These are phyloP conservation scores for Phytophthora agathidicida DNA, from an alignment of 352 stramenopile genomes.

Conservation along the genomic window DNA sequence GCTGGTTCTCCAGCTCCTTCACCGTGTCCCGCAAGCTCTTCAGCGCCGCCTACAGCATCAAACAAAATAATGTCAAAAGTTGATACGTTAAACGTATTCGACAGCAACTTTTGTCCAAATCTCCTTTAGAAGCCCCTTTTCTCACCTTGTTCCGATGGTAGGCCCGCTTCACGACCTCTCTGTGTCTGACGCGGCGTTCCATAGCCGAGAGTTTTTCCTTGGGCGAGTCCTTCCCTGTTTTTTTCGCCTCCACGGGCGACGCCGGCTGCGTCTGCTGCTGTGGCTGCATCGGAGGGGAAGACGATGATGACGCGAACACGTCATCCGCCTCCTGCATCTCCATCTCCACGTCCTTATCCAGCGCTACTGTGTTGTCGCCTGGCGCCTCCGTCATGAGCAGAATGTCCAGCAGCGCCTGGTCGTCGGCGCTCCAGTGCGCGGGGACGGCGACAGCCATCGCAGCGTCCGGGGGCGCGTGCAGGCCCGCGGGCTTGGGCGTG, in stretches of 20 bases:
- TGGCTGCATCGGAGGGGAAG: background rate
- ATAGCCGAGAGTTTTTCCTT: constrained; percentile 53
- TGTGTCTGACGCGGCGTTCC: constrained; percentile 64
- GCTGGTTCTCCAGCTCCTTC: constrained; percentile 53
- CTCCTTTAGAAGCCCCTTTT: background rate
- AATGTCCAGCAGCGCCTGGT: constrained; percentile 42
- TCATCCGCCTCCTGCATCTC: constrained; percentile 8
- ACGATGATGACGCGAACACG: background rate
- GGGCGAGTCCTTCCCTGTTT: constrained; percentile 3
- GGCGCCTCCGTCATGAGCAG: constrained; percentile 25
- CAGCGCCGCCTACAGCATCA: constrained; percentile 47
- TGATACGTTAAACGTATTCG: constrained; percentile 15
- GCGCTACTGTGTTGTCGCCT: background rate
- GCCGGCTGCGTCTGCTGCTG: constrained; percentile 8
- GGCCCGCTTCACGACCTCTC: constrained; percentile 75
- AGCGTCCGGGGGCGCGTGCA: constrained; percentile 15
- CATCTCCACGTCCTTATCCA: constrained; percentile 15
- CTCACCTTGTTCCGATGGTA: constrained; percentile 79
- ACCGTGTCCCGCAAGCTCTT: constrained; percentile 61
- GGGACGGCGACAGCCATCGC: background rate
- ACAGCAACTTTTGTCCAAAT: background rate
- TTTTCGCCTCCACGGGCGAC: constrained; percentile 5
- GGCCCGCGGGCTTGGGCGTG: constrained; percentile 4
- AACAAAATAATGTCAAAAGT: constrained; percentile 11
- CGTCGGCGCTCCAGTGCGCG: constrained; percentile 37